A percentile compares a stretch with the other conserved stretches of the same genome.
Evolutionary conservation across 805 yeast species (phyloP).

Genomic region (Candida xyloterini): DNA sequence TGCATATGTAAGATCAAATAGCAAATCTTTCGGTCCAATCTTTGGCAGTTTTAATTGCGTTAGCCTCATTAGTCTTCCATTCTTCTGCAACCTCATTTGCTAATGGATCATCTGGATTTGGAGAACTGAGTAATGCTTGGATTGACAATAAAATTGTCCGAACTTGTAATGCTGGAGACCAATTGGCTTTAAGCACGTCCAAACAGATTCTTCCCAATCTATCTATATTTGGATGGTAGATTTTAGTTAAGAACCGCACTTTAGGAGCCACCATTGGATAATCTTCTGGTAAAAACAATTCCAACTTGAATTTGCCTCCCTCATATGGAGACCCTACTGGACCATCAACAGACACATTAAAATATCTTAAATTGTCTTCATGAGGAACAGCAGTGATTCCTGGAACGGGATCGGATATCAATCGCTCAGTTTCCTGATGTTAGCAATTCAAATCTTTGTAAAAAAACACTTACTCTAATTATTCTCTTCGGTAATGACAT

Average conservation of each 20-base stretch:
- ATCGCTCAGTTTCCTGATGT: conserved; percentile 79
- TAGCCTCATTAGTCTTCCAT: conserved; percentile 83
- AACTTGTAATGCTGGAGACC: conserved; percentile 98
- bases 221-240: conserved; percentile 96
- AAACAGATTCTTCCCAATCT: conserved; percentile 92
- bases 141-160: conserved; percentile 87
- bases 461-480: conserved; percentile 58
- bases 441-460: not conserved
- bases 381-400: conserved; percentile 93
- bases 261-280: conserved; percentile 99
- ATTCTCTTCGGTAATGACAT: conserved; percentile 85
- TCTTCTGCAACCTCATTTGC: conserved; percentile 98
- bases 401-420: conserved; percentile 92
- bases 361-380: conserved; percentile 90
- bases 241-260: conserved; percentile 87
- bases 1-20: conserved; percentile 12
- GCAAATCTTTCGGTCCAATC: conserved; percentile 73
- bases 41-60: conserved; percentile 76
- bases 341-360: conserved; percentile 88
- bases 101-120: conserved; percentile 96
- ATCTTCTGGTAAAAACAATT: conserved; percentile 89
- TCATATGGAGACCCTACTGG: conserved; percentile 92
- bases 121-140: conserved; percentile 92
- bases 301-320: conserved; percentile 72
- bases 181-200: conserved; percentile 89